phyloP scores from a whole-genome alignment of 352 stramenopile genomes.

The Globisporangium lucens region DNA sequence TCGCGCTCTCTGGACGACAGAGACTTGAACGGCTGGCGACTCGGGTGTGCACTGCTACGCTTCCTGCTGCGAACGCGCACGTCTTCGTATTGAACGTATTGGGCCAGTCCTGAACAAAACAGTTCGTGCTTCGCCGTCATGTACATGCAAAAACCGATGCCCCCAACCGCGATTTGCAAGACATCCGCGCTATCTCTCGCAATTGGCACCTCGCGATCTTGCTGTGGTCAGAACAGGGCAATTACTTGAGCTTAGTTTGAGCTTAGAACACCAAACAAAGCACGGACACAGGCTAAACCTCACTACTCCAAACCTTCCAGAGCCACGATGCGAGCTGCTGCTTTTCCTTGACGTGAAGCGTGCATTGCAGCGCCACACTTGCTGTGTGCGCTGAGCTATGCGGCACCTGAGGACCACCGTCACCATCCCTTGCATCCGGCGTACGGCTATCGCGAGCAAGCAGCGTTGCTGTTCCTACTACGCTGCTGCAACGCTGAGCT shows the following conservation, averaged over 20 bases:
- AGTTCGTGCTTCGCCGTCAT: not conserved
- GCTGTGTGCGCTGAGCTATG: not conserved
- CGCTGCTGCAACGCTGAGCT: not conserved
- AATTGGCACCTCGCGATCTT: not conserved
- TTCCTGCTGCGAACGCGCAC: slow-evolving; percentile 18
- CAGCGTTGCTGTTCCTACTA: not conserved
- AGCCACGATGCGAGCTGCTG: not conserved
- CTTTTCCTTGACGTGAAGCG: not conserved
- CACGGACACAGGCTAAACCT: not conserved
- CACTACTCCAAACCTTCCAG: slow-evolving; percentile 10
- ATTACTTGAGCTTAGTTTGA: not conserved
- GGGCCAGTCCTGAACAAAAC: not conserved
- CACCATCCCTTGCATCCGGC: not conserved
- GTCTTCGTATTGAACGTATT: slow-evolving; percentile 19
- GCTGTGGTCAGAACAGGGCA: not conserved
- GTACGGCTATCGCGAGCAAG: not conserved
- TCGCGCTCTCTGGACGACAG: slow-evolving; percentile 13
- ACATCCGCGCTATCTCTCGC: not conserved
- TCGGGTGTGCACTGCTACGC: slow-evolving; percentile 18
- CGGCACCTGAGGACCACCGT: not conserved
- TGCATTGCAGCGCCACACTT: not conserved
- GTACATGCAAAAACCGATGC: not conserved
- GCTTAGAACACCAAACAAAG: not conserved
- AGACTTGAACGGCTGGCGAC: slow-evolving; percentile 20
- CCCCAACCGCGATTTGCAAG: not conserved